Evolutionary conservation across 805 yeast species (phyloP).

Genomic region (Torulaspora maleeae): DNA sequence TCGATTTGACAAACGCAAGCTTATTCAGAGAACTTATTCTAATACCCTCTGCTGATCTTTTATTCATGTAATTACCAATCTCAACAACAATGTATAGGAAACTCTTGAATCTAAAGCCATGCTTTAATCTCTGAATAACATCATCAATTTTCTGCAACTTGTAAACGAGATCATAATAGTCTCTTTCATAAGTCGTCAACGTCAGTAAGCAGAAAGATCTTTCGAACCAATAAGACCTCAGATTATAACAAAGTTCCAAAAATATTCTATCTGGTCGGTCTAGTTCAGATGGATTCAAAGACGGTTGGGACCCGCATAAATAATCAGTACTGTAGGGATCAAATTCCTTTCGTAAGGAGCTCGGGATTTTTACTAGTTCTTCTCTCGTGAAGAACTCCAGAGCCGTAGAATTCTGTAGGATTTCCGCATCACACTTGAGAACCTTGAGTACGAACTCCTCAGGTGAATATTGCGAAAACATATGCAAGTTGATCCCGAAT

Average conservation of each 20-base stretch:
- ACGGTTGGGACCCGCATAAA: constrained; percentile 31
- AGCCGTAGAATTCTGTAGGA: constrained; percentile 51
- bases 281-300: constrained; percentile 46
- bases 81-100: constrained; percentile 63
- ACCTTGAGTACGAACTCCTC: constrained; percentile 52
- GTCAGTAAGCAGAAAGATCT: constrained; percentile 60
- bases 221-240: constrained; percentile 67
- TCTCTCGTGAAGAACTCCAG: constrained; percentile 67
- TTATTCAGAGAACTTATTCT: constrained; percentile 64
- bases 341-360: constrained; percentile 49
- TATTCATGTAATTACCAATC: constrained; percentile 79
- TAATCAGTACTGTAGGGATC: constrained; percentile 61
- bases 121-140: constrained; percentile 50
- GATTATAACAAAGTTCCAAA: constrained; percentile 60
- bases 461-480: constrained; percentile 50
- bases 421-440: constrained; percentile 53
- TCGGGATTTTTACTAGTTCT: constrained; percentile 56
- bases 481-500: constrained; percentile 72
- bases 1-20: constrained; percentile 61
- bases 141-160: constrained; percentile 57
- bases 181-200: constrained; percentile 55
- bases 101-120: constrained; percentile 50
- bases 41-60: constrained; percentile 68
- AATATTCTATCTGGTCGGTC: constrained; percentile 69
- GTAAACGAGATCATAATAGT: constrained; percentile 54